Conservation (phyloP, 148 eudicot genomes). For the Dianthus caryophyllus region DNA sequence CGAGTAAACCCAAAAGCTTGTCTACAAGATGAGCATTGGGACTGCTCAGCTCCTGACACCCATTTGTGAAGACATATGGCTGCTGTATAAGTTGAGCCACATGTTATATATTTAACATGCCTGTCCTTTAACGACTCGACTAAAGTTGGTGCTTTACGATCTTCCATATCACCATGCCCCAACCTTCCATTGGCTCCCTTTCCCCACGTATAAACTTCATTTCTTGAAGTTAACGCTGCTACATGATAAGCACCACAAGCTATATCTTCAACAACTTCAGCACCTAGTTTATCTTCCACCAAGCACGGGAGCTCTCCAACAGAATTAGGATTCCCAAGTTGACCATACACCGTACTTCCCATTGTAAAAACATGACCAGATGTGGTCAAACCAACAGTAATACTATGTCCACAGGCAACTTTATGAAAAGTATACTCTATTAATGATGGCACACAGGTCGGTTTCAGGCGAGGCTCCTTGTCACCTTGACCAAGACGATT, state of each 20-base stretch:
- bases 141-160: conserved; percentile 70
- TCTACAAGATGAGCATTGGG: conserved; percentile 91
- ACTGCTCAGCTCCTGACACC: conserved; percentile 97
- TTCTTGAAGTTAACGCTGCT: conserved; percentile 69
- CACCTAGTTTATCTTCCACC: conserved; percentile 62
- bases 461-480: conserved; percentile 78
- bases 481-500: conserved; percentile 97
- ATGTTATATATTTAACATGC: conserved; percentile 73
- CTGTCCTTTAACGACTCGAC: conserved; percentile 84
- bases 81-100: conserved; percentile 84
- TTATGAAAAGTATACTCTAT: conserved; percentile 80
- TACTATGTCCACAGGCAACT: conserved; percentile 92
- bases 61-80: conserved; percentile 95
- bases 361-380: conserved; percentile 75
- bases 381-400: conserved; percentile 82
- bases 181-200: conserved; percentile 98
- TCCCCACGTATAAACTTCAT: conserved; percentile 97
- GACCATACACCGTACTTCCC: conserved; percentile 97
- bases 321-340: conserved; percentile 72
- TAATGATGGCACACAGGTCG: conserved; percentile 88
- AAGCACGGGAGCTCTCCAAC: conserved; percentile 84
- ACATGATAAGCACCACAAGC: conserved; percentile 92
- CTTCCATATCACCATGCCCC: conserved; percentile 94
- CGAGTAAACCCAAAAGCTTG: conserved; percentile 95
- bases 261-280: conserved; percentile 74